Conservation (phyloP, 2,329 filamentous ascomycete genomes). For the Ophiostoma ulmi region DNA sequence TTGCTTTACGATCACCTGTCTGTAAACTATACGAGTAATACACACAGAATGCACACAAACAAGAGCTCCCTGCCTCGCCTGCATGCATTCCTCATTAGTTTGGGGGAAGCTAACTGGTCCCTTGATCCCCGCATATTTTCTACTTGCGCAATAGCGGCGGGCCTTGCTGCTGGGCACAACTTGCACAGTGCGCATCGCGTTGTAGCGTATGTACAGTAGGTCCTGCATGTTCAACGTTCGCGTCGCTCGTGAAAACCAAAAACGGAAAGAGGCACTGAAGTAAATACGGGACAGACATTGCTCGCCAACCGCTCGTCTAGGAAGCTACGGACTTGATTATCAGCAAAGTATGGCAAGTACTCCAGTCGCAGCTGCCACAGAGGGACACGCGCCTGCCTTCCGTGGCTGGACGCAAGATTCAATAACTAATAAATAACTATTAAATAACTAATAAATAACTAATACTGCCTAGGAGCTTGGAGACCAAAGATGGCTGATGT, state of each 20-base stretch:
- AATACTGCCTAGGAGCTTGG: background rate
- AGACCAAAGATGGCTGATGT: conserved; percentile 2
- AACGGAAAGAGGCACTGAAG: background rate
- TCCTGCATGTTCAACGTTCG: background rate
- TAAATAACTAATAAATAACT: too few relatives aligned
- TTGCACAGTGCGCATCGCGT: conserved; percentile 10
- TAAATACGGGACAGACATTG: background rate
- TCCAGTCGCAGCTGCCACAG: background rate
- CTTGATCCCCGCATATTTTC: conserved; percentile 12
- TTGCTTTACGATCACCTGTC: conserved; percentile 10
- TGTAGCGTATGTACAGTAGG: background rate
- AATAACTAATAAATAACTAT: too few relatives aligned
- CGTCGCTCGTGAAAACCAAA: background rate
- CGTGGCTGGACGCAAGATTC: background rate
- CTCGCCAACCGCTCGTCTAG: background rate
- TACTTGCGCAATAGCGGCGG: background rate
- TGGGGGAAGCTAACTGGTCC: background rate
- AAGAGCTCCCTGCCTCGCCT: background rate
- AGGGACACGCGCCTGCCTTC: background rate
- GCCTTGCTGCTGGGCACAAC: background rate
- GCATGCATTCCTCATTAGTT: background rate
- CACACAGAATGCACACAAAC: background rate
- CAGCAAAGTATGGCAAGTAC: background rate
- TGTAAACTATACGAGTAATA: background rate
- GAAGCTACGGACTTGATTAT: too few relatives aligned